These are phyloP conservation scores for Colletotrichum liaoningense DNA, from an alignment of 2,329 filamentous ascomycete genomes.

Conservation along the genomic window DNA sequence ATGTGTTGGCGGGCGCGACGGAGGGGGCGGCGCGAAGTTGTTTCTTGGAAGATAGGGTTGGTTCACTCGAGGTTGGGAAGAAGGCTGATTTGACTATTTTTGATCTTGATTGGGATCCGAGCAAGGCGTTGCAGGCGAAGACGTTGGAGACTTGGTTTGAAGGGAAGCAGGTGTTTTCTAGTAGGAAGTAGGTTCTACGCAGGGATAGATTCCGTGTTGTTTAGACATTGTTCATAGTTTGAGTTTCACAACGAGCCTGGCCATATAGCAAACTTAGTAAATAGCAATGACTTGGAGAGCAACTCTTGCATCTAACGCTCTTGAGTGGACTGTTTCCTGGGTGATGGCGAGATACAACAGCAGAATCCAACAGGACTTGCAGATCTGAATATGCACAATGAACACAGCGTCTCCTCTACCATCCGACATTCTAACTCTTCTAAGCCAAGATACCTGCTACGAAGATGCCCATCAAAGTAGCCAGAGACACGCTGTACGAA, in stretches of 20 bases:
- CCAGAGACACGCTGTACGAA: too few relatives aligned
- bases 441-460: not conserved
- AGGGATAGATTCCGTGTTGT: too few relatives aligned
- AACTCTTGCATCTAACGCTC: too few relatives aligned
- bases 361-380: too few relatives aligned
- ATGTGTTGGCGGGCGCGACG: conserved; percentile 66
- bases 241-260: too few relatives aligned
- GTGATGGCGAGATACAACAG: too few relatives aligned
- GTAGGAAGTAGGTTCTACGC: not conserved
- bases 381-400: not conserved
- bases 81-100: conserved; percentile 68
- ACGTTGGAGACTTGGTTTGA: conserved; percentile 66
- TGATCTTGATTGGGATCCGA: conserved; percentile 61
- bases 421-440: not conserved
- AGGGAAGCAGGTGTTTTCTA: conserved; percentile 54
- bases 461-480: not conserved
- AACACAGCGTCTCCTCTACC: not conserved
- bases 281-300: too few relatives aligned
- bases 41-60: conserved; percentile 66
- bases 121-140: conserved; percentile 57
- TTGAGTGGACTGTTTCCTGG: too few relatives aligned
- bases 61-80: conserved; percentile 62
- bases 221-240: not conserved
- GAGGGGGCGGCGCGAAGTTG: conserved; percentile 67
- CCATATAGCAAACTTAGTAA: too few relatives aligned